Percentiles rank a stretch among this genome's conserved stretches.
phyloP scores from a whole-genome alignment of 2,329 filamentous ascomycete genomes.

The Diaporthe citriasiana region DNA sequence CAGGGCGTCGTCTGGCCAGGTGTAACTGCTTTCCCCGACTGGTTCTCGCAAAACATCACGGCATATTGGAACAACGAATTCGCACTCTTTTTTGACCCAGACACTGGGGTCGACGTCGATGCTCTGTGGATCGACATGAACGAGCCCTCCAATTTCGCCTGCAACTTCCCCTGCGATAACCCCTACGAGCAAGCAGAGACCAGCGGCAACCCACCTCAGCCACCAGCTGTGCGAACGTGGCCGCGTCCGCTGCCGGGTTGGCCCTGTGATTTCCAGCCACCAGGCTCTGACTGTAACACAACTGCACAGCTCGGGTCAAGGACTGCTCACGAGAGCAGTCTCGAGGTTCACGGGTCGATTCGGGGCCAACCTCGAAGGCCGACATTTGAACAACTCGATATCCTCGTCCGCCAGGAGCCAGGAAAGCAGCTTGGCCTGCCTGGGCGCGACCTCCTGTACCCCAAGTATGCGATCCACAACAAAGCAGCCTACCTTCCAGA shows the following conservation, averaged over 20 bases:
- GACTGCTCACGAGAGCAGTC: not conserved
- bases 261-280: constrained; percentile 75
- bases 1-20: constrained; percentile 84
- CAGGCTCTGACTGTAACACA: constrained; percentile 54
- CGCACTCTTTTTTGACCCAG: constrained; percentile 71
- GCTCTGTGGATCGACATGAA: constrained; percentile 84
- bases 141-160: constrained; percentile 63
- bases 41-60: constrained; percentile 77
- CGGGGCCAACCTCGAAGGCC: not conserved
- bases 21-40: constrained; percentile 80
- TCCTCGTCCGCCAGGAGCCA: constrained; percentile 45
- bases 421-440: constrained; percentile 70
- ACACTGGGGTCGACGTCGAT: constrained; percentile 80
- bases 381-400: constrained; percentile 38
- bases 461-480: constrained; percentile 76
- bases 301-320: constrained; percentile 43
- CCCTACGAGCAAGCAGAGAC: constrained; percentile 53
- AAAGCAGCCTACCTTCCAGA: constrained; percentile 62
- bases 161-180: constrained; percentile 68
- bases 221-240: constrained; percentile 73
- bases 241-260: constrained; percentile 79
- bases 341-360: not conserved
- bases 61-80: constrained; percentile 81
- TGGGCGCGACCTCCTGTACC: constrained; percentile 73
- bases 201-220: constrained; percentile 68